A percentile compares a stretch with the other conserved stretches of the same genome.
Evolutionary conservation across 2,329 filamentous ascomycete species (phyloP).

Genomic region (Trichophaea hybrida): DNA sequence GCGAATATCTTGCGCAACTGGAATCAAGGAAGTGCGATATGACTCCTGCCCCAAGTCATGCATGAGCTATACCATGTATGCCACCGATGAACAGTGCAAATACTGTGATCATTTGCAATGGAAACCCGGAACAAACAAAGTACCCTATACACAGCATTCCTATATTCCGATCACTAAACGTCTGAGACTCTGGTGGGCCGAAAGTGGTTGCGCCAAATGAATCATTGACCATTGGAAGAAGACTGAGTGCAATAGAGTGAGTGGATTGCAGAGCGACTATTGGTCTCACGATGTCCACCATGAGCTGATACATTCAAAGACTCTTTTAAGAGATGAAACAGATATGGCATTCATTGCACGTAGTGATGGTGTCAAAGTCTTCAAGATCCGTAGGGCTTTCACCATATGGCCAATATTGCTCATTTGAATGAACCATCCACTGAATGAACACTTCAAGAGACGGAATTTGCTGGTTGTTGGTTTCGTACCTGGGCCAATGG

Average conservation of each 20-base stretch:
- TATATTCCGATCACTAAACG: constrained; percentile 7
- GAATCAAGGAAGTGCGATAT: background rate
- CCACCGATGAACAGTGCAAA: background rate
- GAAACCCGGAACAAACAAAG: background rate
- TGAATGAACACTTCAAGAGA: background rate
- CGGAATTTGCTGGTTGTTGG: constrained; percentile 7
- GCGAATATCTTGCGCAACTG: background rate
- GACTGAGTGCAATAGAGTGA: background rate
- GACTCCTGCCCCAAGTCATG: constrained; percentile 6
- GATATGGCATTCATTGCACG: constrained; percentile 6
- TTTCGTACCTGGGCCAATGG: constrained; percentile 7
- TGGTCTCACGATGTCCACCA: constrained; percentile 8
- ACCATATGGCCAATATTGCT: constrained; percentile 8
- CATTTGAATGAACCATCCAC: constrained; percentile 6
- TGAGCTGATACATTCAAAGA: constrained; percentile 1
- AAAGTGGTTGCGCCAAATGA: background rate
- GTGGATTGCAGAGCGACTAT: background rate
- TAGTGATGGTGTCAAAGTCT: constrained; percentile 10
- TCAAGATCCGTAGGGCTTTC: constrained; percentile 3
- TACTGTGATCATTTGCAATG: constrained; percentile 4
- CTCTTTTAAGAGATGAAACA: background rate
- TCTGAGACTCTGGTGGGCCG: background rate
- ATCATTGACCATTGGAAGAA: constrained; percentile 1
- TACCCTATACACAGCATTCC: background rate
- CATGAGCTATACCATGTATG: constrained; percentile 8